phyloP scores from a whole-genome alignment of 306 rosid species.

The Inga oerstediana region DNA sequence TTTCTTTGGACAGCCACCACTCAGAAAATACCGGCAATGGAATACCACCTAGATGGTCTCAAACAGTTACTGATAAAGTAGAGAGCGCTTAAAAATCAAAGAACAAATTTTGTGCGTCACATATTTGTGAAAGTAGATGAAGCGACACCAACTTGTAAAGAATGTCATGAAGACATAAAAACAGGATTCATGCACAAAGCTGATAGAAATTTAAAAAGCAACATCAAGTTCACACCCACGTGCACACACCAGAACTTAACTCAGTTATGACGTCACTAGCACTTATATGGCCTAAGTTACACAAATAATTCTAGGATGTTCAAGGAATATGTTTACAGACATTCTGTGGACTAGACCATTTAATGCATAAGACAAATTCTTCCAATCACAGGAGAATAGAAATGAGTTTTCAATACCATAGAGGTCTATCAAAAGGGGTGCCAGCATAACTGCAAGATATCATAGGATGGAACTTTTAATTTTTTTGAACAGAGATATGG shows the following conservation, averaged over 20 bases:
- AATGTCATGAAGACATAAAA: not conserved
- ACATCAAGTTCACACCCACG: not conserved
- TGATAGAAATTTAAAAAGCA: not conserved
- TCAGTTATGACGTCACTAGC: not conserved
- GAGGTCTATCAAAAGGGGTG: not conserved
- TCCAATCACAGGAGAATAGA: not conserved
- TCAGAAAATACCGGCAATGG: constrained; percentile 90
- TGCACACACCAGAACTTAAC: not conserved
- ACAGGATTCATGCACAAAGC: not conserved
- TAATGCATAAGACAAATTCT: not conserved
- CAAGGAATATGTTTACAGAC: not conserved
- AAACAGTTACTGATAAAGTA: constrained; percentile 23
- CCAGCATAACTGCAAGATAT: not conserved
- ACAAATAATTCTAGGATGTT: not conserved
- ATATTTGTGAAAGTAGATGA: constrained; percentile 10
- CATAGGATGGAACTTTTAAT: not conserved
- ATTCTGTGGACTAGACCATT: not conserved
- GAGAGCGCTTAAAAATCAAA: constrained; percentile 11
- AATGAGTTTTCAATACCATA: not conserved
- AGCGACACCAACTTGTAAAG: constrained; percentile 3
- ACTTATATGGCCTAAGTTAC: constrained; percentile 11
- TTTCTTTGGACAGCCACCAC: constrained; percentile 94
- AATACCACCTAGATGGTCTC: constrained; percentile 68
- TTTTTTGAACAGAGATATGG: not conserved
- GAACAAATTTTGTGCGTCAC: constrained; percentile 6